Evolutionary conservation across 345 rosid genomes (phyloP).

Genomic region (Litchi chinensis): DNA sequence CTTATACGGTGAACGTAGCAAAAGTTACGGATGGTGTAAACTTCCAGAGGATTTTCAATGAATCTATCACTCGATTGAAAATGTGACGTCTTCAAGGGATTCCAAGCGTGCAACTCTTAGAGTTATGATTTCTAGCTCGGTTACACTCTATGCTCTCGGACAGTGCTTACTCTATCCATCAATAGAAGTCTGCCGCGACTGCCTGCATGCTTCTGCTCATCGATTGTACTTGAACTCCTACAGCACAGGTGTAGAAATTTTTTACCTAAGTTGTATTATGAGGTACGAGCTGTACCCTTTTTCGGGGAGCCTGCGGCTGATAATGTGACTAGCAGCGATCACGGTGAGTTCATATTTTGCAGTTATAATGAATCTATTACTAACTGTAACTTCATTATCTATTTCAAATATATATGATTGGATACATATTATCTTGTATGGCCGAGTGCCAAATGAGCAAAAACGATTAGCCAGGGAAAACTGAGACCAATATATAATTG

Average conservation of each 20-base stretch:
- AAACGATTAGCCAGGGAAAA: too few species aligned
- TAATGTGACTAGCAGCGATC: background rate
- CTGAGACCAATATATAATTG: too few species aligned
- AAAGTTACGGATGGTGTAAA: background rate
- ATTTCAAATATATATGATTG: too few species aligned
- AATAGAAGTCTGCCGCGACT: background rate
- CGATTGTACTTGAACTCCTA: background rate
- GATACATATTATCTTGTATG: too few species aligned
- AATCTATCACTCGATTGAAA: background rate
- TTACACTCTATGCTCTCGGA: conserved; percentile 10
- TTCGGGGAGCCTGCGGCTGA: background rate
- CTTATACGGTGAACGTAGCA: background rate
- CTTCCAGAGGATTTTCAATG: background rate
- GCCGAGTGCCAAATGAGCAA: too few species aligned
- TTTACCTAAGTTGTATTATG: conserved; percentile 25
- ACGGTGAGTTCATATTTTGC: background rate
- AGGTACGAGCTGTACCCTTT: conserved; percentile 25
- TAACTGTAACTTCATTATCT: too few species aligned
- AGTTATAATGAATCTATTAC: too few species aligned
- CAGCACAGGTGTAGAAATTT: conserved; percentile 14
- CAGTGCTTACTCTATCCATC: conserved; percentile 31
- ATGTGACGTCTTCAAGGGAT: background rate
- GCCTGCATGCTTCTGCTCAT: background rate
- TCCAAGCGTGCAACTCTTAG: background rate
- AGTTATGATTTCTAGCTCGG: background rate